Conservation (phyloP, 306 rosid species). For the Cucumis cinereus region DNA sequence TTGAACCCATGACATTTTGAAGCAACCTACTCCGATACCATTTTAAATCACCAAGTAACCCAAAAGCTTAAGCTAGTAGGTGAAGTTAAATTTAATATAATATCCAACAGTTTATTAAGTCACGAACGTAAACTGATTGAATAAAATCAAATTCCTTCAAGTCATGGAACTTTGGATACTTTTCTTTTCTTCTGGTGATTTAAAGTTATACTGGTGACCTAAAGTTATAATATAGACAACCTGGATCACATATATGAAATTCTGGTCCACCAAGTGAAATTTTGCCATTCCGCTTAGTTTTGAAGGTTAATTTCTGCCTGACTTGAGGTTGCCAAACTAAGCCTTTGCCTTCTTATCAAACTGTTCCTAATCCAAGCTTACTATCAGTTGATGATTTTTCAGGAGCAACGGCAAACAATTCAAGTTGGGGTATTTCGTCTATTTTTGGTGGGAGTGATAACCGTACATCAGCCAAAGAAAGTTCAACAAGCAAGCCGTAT, state of each 20-base stretch:
- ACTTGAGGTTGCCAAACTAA: background rate
- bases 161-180: background rate
- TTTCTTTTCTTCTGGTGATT: background rate
- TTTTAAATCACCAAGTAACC: too few relatives aligned
- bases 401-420: background rate
- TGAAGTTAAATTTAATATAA: too few relatives aligned
- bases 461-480: slow-evolving; percentile 10
- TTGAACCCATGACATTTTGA: too few relatives aligned
- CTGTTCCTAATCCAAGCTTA: background rate
- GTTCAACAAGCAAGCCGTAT: slow-evolving; percentile 6
- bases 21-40: too few relatives aligned
- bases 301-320: background rate
- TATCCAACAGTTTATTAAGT: too few relatives aligned
- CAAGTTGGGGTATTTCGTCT: slow-evolving; percentile 25
- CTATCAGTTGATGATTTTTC: background rate
- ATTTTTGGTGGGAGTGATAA: slow-evolving; percentile 16
- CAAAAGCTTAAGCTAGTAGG: too few relatives aligned
- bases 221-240: background rate
- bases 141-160: background rate
- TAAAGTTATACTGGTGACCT: too few relatives aligned
- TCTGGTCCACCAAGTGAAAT: background rate
- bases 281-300: background rate
- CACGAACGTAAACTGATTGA: background rate
- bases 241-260: background rate
- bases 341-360: background rate